Evolutionary conservation across 306 rosid species (phyloP), one percentile per base, ranked within the genome.

Genomic region (Pterocarpus santalinus): DNA sequence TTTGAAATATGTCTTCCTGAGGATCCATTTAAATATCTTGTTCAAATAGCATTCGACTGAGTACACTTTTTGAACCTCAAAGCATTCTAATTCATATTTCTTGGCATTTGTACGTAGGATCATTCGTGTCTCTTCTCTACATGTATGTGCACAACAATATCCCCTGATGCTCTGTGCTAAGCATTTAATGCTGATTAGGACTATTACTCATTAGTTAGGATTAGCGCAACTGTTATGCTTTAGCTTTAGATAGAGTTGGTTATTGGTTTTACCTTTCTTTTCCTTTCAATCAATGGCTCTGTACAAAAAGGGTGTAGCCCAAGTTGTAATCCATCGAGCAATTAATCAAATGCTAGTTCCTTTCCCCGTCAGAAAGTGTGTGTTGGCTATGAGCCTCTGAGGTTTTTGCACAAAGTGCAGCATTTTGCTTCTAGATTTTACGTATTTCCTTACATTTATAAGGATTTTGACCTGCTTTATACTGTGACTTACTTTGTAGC

Each of bases 401-500:
- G n/a, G 8, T 3, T 51, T 65, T 49, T 81, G 57, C n/a, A 28
- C 46, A 57, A 57, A 22, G 34, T 44, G 35, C 51, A 62, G 60
- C 62, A 32, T 56, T 34, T 30, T 69, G 62, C 67, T 83, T 77
- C 32, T 39, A 58, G 72, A 67, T 81, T 71, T 74, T 58, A 65
- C 72, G 8, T 28, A 43, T 57, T 49, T 52, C 39, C 80, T 17
- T 14, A 41, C 22, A 36, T 17, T 28, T 74, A 13, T 62, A 49
- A 74, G 43, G 66, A 69, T 14, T 82, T 72, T 32, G 35, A 69
- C 49, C 17, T 62, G 51, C 47, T 51, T 60, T 69, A 63, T 34
- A 13, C 22, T 68, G 77, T 65, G 34, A 78, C 60, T 65, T 58
- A 46, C 38, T 72, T 69, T 49, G 79, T 55, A 38, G 61, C 81